Conservation (phyloP, 345 rosid species). For the Gossypium arboreum region DNA sequence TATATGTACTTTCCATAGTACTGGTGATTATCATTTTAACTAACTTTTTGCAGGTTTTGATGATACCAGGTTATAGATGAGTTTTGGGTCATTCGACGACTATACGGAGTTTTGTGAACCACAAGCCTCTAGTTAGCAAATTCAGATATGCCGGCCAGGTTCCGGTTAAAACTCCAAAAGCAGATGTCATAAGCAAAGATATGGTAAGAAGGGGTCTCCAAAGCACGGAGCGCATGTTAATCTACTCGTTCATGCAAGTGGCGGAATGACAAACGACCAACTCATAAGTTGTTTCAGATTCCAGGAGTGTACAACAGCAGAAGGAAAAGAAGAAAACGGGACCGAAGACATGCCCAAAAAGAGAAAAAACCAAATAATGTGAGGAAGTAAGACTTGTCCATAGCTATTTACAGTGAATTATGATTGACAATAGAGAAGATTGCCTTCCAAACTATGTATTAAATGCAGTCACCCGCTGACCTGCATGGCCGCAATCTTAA, state of each 20-base stretch:
- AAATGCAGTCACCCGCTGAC: not conserved
- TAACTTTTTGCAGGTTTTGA: slow-evolving; percentile 48
- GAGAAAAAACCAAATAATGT: not conserved
- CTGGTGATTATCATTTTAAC: slow-evolving; percentile 28
- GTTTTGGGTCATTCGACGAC: slow-evolving; percentile 70
- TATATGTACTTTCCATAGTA: not conserved
- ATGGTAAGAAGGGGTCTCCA: slow-evolving; percentile 92
- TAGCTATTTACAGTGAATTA: slow-evolving; percentile 31
- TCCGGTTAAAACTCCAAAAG: slow-evolving; percentile 90
- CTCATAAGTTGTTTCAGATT: slow-evolving; percentile 83
- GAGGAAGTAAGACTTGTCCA: slow-evolving; percentile 36
- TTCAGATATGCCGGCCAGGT: slow-evolving; percentile 84
- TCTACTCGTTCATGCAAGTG: slow-evolving; percentile 95
- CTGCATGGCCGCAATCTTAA: not conserved
- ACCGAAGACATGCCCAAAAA: slow-evolving; percentile 17
- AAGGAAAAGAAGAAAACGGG: slow-evolving; percentile 42
- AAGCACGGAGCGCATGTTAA: slow-evolving; percentile 73
- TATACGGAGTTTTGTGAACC: slow-evolving; percentile 91
- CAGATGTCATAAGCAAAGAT: slow-evolving; percentile 91
- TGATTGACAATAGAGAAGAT: not conserved
- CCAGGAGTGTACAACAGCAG: slow-evolving; percentile 57
- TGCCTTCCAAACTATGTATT: not conserved
- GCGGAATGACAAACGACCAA: slow-evolving; percentile 88
- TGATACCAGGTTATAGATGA: slow-evolving; percentile 76
- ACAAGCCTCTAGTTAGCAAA: slow-evolving; percentile 66